These are phyloP conservation scores for Kregervanrija pseudodelftensis DNA, from an alignment of 805 yeast species.

Conservation along the genomic window DNA sequence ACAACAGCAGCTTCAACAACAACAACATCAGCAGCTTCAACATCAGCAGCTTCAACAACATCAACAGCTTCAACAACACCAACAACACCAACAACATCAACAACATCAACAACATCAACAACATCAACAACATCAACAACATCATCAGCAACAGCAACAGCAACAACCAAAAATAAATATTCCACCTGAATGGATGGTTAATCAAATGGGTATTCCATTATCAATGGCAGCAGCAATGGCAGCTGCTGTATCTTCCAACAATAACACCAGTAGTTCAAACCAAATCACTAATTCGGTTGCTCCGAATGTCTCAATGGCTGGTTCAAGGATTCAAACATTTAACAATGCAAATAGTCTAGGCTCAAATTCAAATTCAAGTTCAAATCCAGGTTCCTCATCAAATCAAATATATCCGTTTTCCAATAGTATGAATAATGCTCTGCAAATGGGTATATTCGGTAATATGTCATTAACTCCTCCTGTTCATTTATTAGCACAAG, in stretches of 20 bases:
- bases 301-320: no score
- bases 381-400: not conserved
- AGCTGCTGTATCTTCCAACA: not conserved
- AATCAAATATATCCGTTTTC: not conserved
- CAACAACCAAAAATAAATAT: not conserved
- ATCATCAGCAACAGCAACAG: not conserved
- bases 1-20: no score
- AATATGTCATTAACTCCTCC: no score
- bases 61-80: not conserved
- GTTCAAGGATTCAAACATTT: no score
- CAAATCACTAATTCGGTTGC: no score
- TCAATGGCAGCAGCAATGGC: constrained; percentile 1
- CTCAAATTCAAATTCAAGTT: no score
- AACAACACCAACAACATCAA: not conserved
- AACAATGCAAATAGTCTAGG: no score
- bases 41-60: not conserved
- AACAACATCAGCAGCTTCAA: not conserved
- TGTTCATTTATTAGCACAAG: no score
- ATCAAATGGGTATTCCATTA: constrained; percentile 1
- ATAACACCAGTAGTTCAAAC: no score
- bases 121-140: not conserved
- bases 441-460: not conserved
- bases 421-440: not conserved
- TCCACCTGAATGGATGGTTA: constrained; percentile 3
- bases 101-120: not conserved